A percentile compares a stretch with the other conserved stretches of the same genome.
Conservation (phyloP, 73 alveolate species). For the Symbiodinium natans region DNA sequence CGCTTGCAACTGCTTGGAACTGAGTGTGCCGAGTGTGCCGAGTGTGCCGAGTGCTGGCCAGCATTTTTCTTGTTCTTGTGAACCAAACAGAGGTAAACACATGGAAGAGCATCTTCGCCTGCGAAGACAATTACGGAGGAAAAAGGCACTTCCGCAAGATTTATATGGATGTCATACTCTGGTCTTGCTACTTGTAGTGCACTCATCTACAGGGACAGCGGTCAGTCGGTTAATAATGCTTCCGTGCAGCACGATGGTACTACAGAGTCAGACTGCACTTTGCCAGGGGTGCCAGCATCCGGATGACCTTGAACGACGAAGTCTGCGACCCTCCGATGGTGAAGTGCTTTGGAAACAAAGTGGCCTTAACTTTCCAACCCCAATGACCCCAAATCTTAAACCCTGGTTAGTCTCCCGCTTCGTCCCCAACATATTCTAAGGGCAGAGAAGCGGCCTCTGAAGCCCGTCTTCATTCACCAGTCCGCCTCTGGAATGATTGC, state of each 20-base stretch:
- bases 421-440: not conserved
- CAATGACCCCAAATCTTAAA: no score
- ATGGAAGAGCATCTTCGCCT: not conserved
- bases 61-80: not conserved
- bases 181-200: no score
- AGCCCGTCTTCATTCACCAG: slow-evolving; percentile 10
- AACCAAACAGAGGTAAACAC: not conserved
- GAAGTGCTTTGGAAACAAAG: not conserved
- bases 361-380: no score
- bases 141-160: not conserved
- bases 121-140: not conserved
- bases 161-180: no score
- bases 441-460: slow-evolving; percentile 10
- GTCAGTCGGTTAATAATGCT: no score
- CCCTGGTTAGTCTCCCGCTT: no score
- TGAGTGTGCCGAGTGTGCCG: not conserved
- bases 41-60: not conserved
- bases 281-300: not conserved
- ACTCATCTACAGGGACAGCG: no score
- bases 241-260: no score
- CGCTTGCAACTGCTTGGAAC: not conserved
- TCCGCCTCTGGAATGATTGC: no score
- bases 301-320: not conserved
- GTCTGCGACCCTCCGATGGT: slow-evolving; percentile 8
- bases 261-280: no score